Evolutionary conservation across 108 stramenopile species (phyloP), one percentile per base, ranked within the genome.

Genomic region (Nannochloropsis gaditana): DNA sequence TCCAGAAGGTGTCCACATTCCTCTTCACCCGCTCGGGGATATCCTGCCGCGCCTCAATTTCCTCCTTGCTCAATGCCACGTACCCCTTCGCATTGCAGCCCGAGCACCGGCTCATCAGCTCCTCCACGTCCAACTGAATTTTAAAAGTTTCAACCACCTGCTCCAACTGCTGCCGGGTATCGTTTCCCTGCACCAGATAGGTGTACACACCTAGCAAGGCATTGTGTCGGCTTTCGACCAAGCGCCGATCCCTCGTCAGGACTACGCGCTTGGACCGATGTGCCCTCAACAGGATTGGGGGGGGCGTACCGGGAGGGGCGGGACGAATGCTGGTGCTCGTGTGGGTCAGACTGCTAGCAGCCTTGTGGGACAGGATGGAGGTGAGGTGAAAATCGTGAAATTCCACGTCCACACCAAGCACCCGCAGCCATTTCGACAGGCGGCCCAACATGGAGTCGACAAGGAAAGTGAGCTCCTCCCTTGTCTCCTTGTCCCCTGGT

Each of bases 161-260:
- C 80, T 81, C 80, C 11, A 81, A 81, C 21, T 81, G 80, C 80
- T 21, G 41, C 21, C 41, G 80, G 80, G 80, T 81, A 42, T 81
- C 80, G 31, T 81, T 42, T 42, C 41, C 41, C 80, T 21, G 21
- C 19, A 81, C 31, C 41, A 81, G 31, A 41, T 41, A 81, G 21
- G 41, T 21, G 21, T 41, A 11, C 41, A 42, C 80, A 15, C 59
- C 59, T n/a, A 73, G n/a, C n/a, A 73, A 73, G n/a, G 59, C n/a
- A n/a, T 73, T 73, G n/a, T 73, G 59, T n/a, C 59, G 15, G 59
- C 59, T 73, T n/a, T 73, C 59, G 21, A 41, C 80, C 80, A 81
- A 41, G 21, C 41, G 21, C 80, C 11, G 11, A 41, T 81, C 80
- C 31, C 80, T n/a, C 41, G 80, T 81, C 80, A 81, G 31, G 21